These are phyloP conservation scores for Mortierella antarctica DNA, from an alignment of 192 early-diverging fungal genomes.

Conservation along the genomic window DNA sequence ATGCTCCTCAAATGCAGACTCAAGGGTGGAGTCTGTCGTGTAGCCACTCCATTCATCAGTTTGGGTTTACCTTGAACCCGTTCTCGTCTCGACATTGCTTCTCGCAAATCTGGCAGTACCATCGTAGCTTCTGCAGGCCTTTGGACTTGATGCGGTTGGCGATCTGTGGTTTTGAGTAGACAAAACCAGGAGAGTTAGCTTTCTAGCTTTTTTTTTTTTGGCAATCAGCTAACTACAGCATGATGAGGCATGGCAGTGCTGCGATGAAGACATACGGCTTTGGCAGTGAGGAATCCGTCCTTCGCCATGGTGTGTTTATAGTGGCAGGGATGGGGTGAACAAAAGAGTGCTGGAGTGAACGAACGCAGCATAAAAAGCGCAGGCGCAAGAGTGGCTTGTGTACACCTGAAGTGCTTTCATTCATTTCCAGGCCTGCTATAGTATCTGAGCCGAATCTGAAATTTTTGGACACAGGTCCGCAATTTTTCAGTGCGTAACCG, in stretches of 20 bases:
- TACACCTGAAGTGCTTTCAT: too few relatives aligned
- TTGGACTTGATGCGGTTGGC: conserved; percentile 93
- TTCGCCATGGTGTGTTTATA: conserved; percentile 63
- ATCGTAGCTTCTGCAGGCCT: conserved; percentile 88
- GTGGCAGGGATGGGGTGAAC: not conserved
- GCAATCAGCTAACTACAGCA: not conserved
- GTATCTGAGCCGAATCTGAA: too few relatives aligned
- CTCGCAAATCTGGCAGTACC: conserved; percentile 96
- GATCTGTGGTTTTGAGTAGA: conserved; percentile 46
- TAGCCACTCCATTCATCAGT: not conserved
- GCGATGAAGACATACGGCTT: conserved; percentile 67
- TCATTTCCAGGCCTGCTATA: too few relatives aligned
- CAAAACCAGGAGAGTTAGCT: not conserved
- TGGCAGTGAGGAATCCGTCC: conserved; percentile 81
- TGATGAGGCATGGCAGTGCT: not conserved
- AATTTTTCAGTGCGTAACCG: too few relatives aligned
- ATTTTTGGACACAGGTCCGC: too few relatives aligned
- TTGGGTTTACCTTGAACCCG: conserved; percentile 81
- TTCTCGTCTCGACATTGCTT: conserved; percentile 93
- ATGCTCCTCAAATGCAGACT: not conserved
- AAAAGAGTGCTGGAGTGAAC: not conserved
- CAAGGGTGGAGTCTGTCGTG: not conserved
- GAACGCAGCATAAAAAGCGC: not conserved
- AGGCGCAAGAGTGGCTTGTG: too few relatives aligned
- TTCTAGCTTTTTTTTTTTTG: not conserved